Percentiles rank a stretch among this genome's conserved stretches.
Evolutionary conservation across 2,329 filamentous ascomycete genomes (phyloP).

Genomic region (Scolecobasidium constrictum): DNA sequence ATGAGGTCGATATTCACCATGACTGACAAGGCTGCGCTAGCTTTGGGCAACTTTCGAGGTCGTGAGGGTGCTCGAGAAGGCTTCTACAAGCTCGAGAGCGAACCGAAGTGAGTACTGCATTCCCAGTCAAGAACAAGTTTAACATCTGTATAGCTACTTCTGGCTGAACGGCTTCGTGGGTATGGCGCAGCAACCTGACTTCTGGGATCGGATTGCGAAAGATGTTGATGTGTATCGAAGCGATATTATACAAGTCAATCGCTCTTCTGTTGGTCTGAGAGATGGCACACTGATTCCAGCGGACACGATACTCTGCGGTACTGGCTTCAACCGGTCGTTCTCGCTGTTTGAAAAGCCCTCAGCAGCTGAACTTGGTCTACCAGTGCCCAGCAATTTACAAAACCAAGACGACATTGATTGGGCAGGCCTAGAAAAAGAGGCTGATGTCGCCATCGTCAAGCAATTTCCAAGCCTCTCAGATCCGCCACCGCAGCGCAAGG

Average conservation of each 20-base stretch:
- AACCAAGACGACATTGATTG: neutral
- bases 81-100: conserved; percentile 17
- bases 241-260: neutral
- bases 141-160: conserved; percentile 1
- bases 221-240: neutral
- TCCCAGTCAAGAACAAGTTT: too few relatives aligned
- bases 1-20: neutral
- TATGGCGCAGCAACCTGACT: conserved; percentile 1
- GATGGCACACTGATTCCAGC: neutral
- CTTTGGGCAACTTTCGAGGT: conserved; percentile 2
- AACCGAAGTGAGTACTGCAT: conserved; percentile 6
- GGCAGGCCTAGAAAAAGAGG: neutral
- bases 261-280: neutral
- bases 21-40: neutral
- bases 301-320: neutral
- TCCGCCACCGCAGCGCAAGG: neutral
- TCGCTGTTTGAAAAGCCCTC: conserved; percentile 10
- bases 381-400: neutral
- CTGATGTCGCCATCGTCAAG: neutral
- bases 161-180: conserved; percentile 1
- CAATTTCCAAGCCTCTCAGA: neutral
- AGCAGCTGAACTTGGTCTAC: neutral
- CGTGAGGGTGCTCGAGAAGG: conserved; percentile 13
- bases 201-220: neutral
- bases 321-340: conserved; percentile 21